A percentile compares a stretch with the other conserved stretches of the same genome.
These are phyloP conservation scores for Aspergillus olivimuriae DNA, from an alignment of 495 filamentous ascomycete species.

Conservation along the genomic window DNA sequence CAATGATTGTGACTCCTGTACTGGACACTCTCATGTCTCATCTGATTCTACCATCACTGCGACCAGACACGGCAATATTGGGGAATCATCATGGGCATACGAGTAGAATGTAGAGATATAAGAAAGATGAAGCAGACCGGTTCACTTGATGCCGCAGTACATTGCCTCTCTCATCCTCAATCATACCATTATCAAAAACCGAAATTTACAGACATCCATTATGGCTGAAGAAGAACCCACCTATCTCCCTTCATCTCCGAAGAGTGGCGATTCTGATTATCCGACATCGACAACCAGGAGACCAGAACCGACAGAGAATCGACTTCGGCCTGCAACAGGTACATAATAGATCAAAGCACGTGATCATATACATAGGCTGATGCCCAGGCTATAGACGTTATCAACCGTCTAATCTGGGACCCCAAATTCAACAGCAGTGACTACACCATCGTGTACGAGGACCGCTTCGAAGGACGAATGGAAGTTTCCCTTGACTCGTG, in stretches of 20 bases:
- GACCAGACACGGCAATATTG: no score
- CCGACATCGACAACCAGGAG: not conserved
- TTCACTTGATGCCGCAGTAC: no score
- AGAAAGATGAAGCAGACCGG: no score
- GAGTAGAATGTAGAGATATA: no score
- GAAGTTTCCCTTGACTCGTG: conserved; percentile 60
- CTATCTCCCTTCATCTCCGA: not conserved
- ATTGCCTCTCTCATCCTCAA: no score
- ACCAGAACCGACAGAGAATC: not conserved
- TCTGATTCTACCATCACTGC: no score
- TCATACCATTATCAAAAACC: no score
- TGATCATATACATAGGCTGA: not conserved
- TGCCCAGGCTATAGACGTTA: conserved; percentile 43
- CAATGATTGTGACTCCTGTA: no score
- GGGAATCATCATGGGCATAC: no score
- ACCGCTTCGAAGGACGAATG: conserved; percentile 60
- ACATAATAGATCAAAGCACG: not conserved
- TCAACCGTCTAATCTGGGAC: conserved; percentile 72
- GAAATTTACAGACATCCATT: not conserved
- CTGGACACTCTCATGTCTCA: no score
- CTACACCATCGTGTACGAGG: conserved; percentile 68
- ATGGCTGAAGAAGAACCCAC: not conserved
- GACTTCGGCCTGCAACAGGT: conserved; percentile 14
- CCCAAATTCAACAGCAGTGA: conserved; percentile 50
- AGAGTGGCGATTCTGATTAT: not conserved